These are phyloP conservation scores for Pseudozyma hubeiensis DNA, from an alignment of 1,284 basidiomycete species.

Conservation along the genomic window DNA sequence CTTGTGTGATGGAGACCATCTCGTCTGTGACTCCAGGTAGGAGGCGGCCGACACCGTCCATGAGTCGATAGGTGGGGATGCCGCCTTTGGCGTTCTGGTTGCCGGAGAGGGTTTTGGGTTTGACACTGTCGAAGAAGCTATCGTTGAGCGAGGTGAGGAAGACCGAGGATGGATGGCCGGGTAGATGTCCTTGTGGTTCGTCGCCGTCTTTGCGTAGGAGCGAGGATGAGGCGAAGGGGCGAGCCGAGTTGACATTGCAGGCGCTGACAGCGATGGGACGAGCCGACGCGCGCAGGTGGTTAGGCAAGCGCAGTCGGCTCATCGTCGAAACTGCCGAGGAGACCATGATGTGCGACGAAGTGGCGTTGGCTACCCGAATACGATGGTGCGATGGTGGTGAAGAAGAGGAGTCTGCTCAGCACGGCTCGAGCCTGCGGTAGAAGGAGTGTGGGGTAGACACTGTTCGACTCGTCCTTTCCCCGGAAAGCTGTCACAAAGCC, in stretches of 20 bases:
- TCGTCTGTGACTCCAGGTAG: constrained; percentile 56
- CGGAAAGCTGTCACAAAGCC: neutral
- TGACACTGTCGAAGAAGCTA: constrained; percentile 56
- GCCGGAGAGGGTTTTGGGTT: constrained; percentile 43
- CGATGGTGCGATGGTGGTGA: neutral
- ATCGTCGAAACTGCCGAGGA: constrained; percentile 8
- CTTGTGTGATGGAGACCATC: constrained; percentile 46
- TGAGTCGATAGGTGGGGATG: constrained; percentile 62
- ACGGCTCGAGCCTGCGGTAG: neutral
- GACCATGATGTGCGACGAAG: constrained; percentile 6
- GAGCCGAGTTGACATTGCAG: neutral
- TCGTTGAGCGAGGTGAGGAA: constrained; percentile 59
- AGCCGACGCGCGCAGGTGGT: neutral
- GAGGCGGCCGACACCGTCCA: constrained; percentile 55
- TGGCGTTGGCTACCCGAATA: neutral
- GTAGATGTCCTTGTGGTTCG: constrained; percentile 53
- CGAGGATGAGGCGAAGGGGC: constrained; percentile 20
- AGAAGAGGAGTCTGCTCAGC: neutral
- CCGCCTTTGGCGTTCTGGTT: constrained; percentile 46
- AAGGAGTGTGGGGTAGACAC: constrained; percentile 1
- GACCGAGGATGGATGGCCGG: constrained; percentile 55
- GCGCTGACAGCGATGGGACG: neutral
- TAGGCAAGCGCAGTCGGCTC: constrained; percentile 13
- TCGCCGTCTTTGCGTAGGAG: constrained; percentile 33
- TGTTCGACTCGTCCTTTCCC: too few species aligned